Evolutionary conservation across 2,329 filamentous ascomycete species (phyloP).

Genomic region (Diaporthe citriasiana): DNA sequence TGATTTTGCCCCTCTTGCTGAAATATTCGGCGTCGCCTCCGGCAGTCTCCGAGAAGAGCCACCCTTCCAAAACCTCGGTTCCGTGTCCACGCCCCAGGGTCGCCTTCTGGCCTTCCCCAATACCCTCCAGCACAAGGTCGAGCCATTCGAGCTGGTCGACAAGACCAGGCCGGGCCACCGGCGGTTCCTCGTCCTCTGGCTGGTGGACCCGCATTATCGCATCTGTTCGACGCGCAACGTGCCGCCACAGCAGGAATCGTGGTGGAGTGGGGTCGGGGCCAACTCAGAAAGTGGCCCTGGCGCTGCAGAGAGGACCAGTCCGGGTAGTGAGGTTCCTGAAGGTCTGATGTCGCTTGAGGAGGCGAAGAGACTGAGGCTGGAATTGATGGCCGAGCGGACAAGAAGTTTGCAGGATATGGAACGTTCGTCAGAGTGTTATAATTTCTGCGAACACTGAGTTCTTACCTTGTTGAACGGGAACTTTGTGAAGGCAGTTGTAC

Average conservation of each 20-base stretch:
- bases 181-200: conserved; percentile 69
- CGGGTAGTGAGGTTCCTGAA: conserved; percentile 10
- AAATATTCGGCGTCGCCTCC: conserved; percentile 41
- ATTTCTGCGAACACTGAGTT: conserved; percentile 42
- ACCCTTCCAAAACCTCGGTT: conserved; percentile 58
- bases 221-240: conserved; percentile 61
- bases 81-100: conserved; percentile 56
- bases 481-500: neutral
- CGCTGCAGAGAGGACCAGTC: conserved; percentile 24
- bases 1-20: conserved; percentile 44
- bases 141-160: conserved; percentile 65
- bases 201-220: conserved; percentile 68
- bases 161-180: conserved; percentile 65
- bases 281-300: neutral
- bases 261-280: conserved; percentile 50
- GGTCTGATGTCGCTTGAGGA: conserved; percentile 42
- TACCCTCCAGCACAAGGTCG: conserved; percentile 63
- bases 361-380: conserved; percentile 37
- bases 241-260: conserved; percentile 55
- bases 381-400: conserved; percentile 41
- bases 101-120: conserved; percentile 62
- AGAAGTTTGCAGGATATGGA: neutral
- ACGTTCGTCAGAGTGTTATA: neutral
- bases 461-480: neutral
- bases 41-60: conserved; percentile 42